These are phyloP conservation scores for Penicillium sp. DNA, from an alignment of 2,329 filamentous ascomycete genomes.

Conservation along the genomic window DNA sequence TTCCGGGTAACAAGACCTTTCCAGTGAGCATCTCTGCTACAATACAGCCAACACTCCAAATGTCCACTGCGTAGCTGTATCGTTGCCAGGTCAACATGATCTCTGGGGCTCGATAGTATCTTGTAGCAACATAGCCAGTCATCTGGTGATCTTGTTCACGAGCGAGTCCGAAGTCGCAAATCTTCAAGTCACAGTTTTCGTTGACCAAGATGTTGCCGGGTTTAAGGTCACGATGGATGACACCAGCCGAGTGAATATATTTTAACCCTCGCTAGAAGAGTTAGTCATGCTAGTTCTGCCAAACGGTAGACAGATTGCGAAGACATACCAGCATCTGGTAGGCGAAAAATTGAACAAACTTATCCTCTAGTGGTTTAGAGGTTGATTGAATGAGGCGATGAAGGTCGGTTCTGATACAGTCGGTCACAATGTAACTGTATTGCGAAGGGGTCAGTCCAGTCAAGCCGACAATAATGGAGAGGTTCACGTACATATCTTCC, in stretches of 20 bases:
- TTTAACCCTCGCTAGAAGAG: conserved; percentile 75
- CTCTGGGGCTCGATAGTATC: conserved; percentile 96
- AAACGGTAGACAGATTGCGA: too few relatives aligned
- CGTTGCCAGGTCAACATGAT: conserved; percentile 99
- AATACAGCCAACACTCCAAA: conserved; percentile 98
- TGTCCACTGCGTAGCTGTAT: conserved; percentile 96
- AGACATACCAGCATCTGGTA: conserved; percentile 9
- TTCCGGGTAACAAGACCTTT: conserved; percentile 94
- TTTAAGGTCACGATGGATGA: conserved; percentile 71
- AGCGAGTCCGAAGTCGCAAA: conserved; percentile 94
- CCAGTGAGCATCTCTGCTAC: conserved; percentile 98
- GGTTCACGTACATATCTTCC: conserved; percentile 3
- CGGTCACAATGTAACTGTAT: conserved; percentile 7
- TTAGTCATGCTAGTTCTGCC: not conserved
- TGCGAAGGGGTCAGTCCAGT: not conserved
- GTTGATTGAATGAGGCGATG: conserved; percentile 3
- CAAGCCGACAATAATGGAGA: too few relatives aligned
- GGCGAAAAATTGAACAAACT: conserved; percentile 8
- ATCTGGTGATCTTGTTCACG: conserved; percentile 98
- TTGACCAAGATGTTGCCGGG: conserved; percentile 98
- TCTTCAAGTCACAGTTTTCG: conserved; percentile 98
- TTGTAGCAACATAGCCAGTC: conserved; percentile 96
- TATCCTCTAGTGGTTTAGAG: not conserved
- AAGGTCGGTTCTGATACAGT: conserved; percentile 8
- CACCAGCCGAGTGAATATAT: conserved; percentile 96